Evolutionary conservation across 306 rosid genomes (phyloP).

Genomic region (Amphicarpaea edgeworthii): DNA sequence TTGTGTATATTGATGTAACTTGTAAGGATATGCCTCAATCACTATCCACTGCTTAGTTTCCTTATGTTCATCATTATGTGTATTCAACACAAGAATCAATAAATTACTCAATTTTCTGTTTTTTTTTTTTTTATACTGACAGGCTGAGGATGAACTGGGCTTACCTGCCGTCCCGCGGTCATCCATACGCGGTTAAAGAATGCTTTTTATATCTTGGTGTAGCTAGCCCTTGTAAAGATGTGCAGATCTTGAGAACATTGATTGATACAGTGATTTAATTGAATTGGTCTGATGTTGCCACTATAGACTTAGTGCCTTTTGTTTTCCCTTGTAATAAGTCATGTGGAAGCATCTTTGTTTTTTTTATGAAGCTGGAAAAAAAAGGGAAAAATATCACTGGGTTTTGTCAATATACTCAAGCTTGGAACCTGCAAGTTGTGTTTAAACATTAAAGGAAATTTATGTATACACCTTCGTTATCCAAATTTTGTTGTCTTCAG

Average conservation of each 20-base stretch:
- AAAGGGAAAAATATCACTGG: not conserved
- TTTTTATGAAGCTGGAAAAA: slow-evolving; percentile 32
- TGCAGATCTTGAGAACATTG: slow-evolving; percentile 56
- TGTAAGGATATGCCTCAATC: not conserved
- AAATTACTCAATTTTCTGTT: not conserved
- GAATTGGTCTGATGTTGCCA: slow-evolving; percentile 41
- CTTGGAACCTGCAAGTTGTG: slow-evolving; percentile 5
- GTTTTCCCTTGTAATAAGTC: slow-evolving; percentile 30
- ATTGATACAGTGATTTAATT: slow-evolving; percentile 42
- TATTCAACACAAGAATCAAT: slow-evolving; percentile 1
- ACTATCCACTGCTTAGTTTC: slow-evolving; percentile 19
- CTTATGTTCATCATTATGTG: not conserved
- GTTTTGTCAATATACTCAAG: slow-evolving; percentile 2
- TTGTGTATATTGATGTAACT: slow-evolving; percentile 14
- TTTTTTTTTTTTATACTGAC: slow-evolving; percentile 42
- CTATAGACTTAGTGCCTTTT: slow-evolving; percentile 30
- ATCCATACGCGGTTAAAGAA: slow-evolving; percentile 70
- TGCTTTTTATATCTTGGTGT: slow-evolving; percentile 1
- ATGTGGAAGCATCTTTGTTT: slow-evolving; percentile 9
- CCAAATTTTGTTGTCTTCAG: slow-evolving; percentile 5
- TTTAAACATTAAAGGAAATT: not conserved
- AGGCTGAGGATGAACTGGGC: slow-evolving; percentile 88
- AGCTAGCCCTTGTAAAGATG: slow-evolving; percentile 60
- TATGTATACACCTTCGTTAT: not conserved
- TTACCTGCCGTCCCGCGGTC: slow-evolving; percentile 96